Base-by-base conservation (phyloP, 2,329 filamentous ascomycete species). In the Neonectria neomacrospora region DNA sequence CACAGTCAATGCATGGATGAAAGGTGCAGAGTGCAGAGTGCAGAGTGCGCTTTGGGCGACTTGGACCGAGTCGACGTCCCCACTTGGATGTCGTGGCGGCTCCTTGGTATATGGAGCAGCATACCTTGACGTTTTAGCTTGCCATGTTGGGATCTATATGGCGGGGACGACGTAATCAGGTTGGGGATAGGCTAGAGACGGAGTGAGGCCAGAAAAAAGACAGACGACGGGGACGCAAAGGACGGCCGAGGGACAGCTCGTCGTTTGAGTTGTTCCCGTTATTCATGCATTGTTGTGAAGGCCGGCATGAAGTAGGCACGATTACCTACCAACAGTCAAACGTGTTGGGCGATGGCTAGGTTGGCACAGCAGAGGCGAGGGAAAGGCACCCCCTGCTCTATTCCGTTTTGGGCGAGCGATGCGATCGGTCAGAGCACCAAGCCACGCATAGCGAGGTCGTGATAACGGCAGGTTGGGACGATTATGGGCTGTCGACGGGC, bases 1-100 rank as follows among this genome's bases (percentile, higher is more conserved):
- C 34, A 47, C 22, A 51, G 48, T n/a, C 20, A 47, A 30, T 2
- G 56, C 56, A 58, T 34, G 45, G 47, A 53, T 37, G 37, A 22
- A 26, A 45, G 47, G 28, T 45, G 47, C 56, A 20, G 11, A 61
- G 51, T 20, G 26, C n/a, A 26, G 32, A 47, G 54, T 20, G 16
- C 20, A 56, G 16, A 37, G 16, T 37, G 34, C 14, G 42, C 23
- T 20, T 32, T 30, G 28, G 51, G 10, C 16, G 44, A 34, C 18
- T 32, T 51, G 44, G 42, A 37, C 44, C n/a, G 10, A 42, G 39
- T 23, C n/a, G 45, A 45, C 45, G 52, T 18, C 58, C 52, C 58
- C 52, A 52, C 52, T 56, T 52, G 37, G 53, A 61, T 61, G 58
- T 61, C 58, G 58, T 61, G 58, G 58, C 58, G 50, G 53, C 52